Evolutionary conservation across 2,329 filamentous ascomycete genomes (phyloP).

Genomic region (Nemania diffusa): DNA sequence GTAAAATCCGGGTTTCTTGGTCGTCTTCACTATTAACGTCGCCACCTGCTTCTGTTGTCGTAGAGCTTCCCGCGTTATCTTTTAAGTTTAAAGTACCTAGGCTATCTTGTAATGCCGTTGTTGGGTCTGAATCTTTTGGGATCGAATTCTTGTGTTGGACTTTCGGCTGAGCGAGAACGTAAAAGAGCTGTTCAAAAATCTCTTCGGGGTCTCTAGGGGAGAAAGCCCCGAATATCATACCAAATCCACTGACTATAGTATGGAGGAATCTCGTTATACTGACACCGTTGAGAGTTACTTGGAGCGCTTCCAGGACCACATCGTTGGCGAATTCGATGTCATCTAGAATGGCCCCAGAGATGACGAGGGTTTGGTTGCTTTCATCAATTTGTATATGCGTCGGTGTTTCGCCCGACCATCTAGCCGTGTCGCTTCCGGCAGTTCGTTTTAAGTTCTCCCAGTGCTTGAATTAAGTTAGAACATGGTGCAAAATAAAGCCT

Average conservation of each 20-base stretch:
- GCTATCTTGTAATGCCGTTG: neutral
- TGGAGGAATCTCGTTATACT: conserved; percentile 1
- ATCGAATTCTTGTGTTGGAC: neutral
- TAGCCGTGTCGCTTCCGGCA: conserved; percentile 3
- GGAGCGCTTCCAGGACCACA: conserved; percentile 5
- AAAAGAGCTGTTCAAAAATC: conserved; percentile 20
- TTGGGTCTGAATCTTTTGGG: neutral
- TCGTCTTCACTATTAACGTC: neutral
- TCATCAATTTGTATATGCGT: conserved; percentile 15
- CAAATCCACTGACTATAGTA: neutral
- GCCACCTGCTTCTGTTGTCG: neutral
- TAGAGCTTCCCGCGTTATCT: neutral
- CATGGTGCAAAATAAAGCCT: neutral
- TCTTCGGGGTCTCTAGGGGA: conserved; percentile 12
- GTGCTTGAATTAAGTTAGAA: conserved; percentile 18
- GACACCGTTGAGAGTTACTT: conserved; percentile 19
- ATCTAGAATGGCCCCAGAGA: conserved; percentile 16
- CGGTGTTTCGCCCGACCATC: neutral
- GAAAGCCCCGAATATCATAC: neutral
- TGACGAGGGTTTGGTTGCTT: conserved; percentile 5
- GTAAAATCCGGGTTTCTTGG: conserved; percentile 6
- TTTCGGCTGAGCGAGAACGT: conserved; percentile 23
- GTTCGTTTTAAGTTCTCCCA: conserved; percentile 21
- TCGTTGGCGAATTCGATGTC: conserved; percentile 7
- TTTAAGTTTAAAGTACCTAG: neutral